Conservation (phyloP, 1,284 basidiomycete genomes). For the Ceratobasidium sp. region DNA sequence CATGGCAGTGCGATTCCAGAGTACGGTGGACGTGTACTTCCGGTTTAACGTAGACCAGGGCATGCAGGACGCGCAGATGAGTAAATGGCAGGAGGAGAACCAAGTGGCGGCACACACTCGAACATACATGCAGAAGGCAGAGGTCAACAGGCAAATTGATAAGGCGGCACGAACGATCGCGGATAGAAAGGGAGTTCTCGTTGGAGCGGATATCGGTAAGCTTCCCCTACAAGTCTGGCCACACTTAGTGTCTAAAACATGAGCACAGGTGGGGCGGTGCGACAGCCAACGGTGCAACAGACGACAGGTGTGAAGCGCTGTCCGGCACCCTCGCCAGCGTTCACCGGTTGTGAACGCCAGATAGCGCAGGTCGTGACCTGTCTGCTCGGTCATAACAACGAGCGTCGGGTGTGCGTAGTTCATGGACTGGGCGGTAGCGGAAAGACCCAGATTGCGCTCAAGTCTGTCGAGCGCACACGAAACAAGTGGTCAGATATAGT, state of each 20-base stretch:
- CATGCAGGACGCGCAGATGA: neutral
- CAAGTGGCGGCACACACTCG: neutral
- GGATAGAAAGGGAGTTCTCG: too few relatives aligned
- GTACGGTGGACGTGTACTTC: neutral
- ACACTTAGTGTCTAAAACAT: too few relatives aligned
- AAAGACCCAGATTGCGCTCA: too few relatives aligned
- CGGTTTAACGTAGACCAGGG: constrained; percentile 27
- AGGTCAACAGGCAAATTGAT: neutral
- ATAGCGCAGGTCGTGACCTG: too few relatives aligned
- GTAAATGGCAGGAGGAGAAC: neutral
- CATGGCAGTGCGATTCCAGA: neutral
- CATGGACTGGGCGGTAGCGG: too few relatives aligned
- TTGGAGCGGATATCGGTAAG: neutral
- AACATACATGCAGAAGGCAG: neutral
- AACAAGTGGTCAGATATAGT: too few relatives aligned
- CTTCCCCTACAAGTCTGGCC: too few relatives aligned
- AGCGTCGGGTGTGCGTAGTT: too few relatives aligned
- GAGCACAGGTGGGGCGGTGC: too few relatives aligned
- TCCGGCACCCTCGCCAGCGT: neutral
- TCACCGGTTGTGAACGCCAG: neutral
- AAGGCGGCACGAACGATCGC: neutral
- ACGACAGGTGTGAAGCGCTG: neutral
- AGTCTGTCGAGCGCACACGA: too few relatives aligned
- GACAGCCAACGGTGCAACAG: neutral
- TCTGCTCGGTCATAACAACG: too few relatives aligned